Conservation (phyloP, 2,329 filamentous ascomycete genomes). For the Pseudogymnoascus sp. region DNA sequence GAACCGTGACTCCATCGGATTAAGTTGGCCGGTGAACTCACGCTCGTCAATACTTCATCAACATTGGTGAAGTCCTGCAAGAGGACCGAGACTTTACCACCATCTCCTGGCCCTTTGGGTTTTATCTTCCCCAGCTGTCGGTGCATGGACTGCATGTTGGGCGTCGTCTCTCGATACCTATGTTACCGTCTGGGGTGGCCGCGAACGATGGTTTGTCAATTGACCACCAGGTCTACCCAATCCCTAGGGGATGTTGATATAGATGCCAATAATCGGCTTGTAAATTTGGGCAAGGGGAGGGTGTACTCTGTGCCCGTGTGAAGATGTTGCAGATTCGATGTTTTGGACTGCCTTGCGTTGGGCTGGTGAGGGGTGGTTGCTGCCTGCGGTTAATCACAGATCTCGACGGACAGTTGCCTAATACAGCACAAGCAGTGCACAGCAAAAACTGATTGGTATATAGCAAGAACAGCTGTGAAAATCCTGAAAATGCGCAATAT, state of each 20-base stretch:
- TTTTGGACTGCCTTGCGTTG: not conserved
- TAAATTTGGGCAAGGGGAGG: not conserved
- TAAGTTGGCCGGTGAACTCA: conserved; percentile 31
- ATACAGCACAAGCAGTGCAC: not conserved
- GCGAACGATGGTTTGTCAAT: not conserved
- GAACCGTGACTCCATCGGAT: not conserved
- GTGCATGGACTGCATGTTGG: conserved; percentile 62
- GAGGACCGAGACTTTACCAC: conserved; percentile 65
- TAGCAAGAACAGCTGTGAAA: not conserved
- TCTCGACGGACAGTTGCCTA: not conserved
- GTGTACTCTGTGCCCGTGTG: not conserved
- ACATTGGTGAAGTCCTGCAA: conserved; percentile 75
- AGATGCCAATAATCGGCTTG: not conserved
- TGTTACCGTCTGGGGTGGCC: not conserved
- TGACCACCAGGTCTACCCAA: not conserved
- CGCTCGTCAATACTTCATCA: conserved; percentile 65
- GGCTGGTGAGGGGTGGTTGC: not conserved
- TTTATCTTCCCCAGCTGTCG: conserved; percentile 66
- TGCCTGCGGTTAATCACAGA: conserved; percentile 1
- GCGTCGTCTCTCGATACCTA: not conserved
- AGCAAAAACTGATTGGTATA: not conserved
- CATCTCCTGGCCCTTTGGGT: conserved; percentile 61
- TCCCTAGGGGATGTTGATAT: not conserved
- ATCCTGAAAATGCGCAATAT: not conserved
- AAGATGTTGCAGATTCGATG: not conserved